phyloP scores from a whole-genome alignment of 1,284 basidiomycete species.

The Irpex lacteus region DNA sequence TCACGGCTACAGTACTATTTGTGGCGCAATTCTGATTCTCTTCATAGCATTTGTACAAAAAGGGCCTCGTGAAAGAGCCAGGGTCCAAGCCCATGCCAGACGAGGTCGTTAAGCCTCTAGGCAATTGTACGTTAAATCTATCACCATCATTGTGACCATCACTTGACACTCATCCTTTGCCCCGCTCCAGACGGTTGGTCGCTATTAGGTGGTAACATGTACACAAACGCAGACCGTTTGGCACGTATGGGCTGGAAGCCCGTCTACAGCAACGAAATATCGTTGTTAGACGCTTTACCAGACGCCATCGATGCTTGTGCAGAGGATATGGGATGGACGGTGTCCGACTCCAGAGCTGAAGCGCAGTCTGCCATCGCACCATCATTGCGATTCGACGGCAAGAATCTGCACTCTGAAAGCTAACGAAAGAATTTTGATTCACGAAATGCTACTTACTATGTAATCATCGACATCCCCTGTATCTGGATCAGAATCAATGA shows the following conservation, averaged over 20 bases:
- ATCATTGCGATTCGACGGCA: background rate
- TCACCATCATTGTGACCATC: background rate
- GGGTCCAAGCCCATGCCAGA: constrained; percentile 33
- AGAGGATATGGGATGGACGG: constrained; percentile 6
- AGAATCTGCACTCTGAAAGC: background rate
- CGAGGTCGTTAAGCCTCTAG: constrained; percentile 32
- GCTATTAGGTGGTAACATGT: constrained; percentile 35
- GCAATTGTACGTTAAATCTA: constrained; percentile 30
- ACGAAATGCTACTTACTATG: background rate
- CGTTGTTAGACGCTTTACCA: constrained; percentile 33
- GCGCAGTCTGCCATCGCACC: background rate
- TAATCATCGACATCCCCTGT: too few relatives aligned
- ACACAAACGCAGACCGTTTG: constrained; percentile 32
- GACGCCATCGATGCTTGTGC: constrained; percentile 32
- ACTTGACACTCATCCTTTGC: background rate
- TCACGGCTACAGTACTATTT: background rate
- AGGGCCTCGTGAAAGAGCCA: constrained; percentile 32
- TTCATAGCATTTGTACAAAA: constrained; percentile 33
- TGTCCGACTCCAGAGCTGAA: background rate
- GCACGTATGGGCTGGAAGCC: constrained; percentile 39
- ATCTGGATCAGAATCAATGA: too few relatives aligned
- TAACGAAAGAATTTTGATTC: background rate
- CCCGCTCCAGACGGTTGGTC: constrained; percentile 35
- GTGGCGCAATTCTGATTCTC: background rate
- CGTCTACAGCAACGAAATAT: constrained; percentile 28